phyloP scores from a whole-genome alignment of 2,329 filamentous ascomycete genomes.

The Sporothrix brasiliensis region DNA sequence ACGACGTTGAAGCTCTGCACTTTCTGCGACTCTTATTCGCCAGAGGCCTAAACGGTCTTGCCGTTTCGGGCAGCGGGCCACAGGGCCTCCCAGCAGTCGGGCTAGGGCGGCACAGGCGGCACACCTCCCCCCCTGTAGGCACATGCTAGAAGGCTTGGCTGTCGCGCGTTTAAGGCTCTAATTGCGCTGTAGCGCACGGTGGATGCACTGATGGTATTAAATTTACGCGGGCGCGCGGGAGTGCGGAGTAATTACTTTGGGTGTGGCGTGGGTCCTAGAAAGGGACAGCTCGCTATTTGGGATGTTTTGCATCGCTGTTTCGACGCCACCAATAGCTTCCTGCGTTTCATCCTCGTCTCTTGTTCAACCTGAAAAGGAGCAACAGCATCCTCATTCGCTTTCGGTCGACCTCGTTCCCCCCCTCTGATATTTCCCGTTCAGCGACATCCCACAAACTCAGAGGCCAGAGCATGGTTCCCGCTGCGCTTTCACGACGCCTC shows the following conservation, averaged over 20 bases:
- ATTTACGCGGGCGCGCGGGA: neutral
- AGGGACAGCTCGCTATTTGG: slow-evolving; percentile 25
- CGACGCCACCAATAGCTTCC: slow-evolving; percentile 10
- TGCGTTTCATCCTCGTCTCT: neutral
- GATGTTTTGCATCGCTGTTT: slow-evolving; percentile 16
- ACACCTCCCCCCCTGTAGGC: slow-evolving; percentile 8
- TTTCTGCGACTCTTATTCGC: slow-evolving; percentile 9
- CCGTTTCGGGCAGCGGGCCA: slow-evolving; percentile 4
- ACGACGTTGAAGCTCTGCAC: slow-evolving; percentile 9
- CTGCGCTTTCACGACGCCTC: slow-evolving; percentile 18
- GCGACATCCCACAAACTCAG: neutral
- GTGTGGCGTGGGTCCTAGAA: slow-evolving; percentile 7
- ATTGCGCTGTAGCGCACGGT: neutral
- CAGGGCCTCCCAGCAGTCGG: neutral
- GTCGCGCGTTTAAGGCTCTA: neutral
- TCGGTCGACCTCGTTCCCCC: neutral
- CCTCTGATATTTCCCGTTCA: neutral
- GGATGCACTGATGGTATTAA: neutral
- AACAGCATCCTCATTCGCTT: neutral
- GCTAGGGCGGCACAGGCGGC: neutral
- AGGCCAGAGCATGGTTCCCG: slow-evolving; percentile 22
- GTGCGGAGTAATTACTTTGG: neutral
- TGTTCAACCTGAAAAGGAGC: neutral
- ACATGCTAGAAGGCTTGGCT: slow-evolving; percentile 4
- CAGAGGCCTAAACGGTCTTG: neutral